Evolutionary conservation across 2,329 filamentous ascomycete species (phyloP), one percentile per base, ranked within the genome.

Genomic region (Pseudonectria buxi): DNA sequence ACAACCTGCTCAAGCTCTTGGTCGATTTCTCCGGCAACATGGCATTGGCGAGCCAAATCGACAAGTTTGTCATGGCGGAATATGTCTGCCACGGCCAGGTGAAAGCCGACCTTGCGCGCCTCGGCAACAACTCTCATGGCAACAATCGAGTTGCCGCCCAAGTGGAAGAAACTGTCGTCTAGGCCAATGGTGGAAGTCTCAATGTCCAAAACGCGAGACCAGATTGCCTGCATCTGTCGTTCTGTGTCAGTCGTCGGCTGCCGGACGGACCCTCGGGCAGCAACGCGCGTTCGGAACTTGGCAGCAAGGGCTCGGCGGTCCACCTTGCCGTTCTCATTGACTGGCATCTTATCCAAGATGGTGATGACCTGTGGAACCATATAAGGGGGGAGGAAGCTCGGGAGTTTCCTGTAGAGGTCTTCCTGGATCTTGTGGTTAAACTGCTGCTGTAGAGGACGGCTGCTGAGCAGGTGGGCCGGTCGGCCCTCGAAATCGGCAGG

Each of bases 181-280:
- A 55, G 36, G 4, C 59, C 55, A 12, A 69, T 63, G 0, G 26
- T 28, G 1, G 29, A 14, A 4, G 41, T 33, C 2, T 41, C n/a
- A 2, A 50, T 16, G 4, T 28, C 24, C 9, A 51, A 28, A 3
- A 51, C 40, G 6, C 24, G 27, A 3, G 28, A 28, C 47, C 47
- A 50, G 5, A 49, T 33, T 5, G 24, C 27, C 33, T 30, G 36
- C 25, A 30, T 24, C 26, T 31, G 25, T 3, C 2, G 6, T 24
- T 36, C 12, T 1, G 18, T 16, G 10, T 29, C 12, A 0, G 9
- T 26, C 2, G 3, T 26, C 1, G 32, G 41, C 7, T 28, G 30
- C 10, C n/a, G n/a, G 9, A 14, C 18, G 26, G 26, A 37, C 4
- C 28, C 32, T 24, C 27, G 26, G 4, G 18, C 26, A 28, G 6